These are phyloP conservation scores for Protea cynaroides DNA, from an alignment of 164 flowering plant genomes.

Conservation along the genomic window DNA sequence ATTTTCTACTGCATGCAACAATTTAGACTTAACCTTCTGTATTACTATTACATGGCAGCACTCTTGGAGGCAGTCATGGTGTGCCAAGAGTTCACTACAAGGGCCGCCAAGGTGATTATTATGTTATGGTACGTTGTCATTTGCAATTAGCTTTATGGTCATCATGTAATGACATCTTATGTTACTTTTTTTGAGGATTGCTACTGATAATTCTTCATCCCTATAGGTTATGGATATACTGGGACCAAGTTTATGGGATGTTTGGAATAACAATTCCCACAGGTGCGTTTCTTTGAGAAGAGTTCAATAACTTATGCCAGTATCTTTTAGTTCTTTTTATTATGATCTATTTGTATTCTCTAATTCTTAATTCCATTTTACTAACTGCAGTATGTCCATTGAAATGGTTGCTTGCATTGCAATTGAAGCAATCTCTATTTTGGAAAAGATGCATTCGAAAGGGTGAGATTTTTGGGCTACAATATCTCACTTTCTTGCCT, in stretches of 20 bases:
- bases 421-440: constrained; percentile 79
- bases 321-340: no score
- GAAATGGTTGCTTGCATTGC: constrained; percentile 67
- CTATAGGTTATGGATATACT: constrained; percentile 96
- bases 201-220: neutral
- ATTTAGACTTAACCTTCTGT: neutral
- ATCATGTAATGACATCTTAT: neutral
- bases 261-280: constrained; percentile 77
- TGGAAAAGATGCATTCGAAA: constrained; percentile 80
- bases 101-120: constrained; percentile 85
- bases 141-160: neutral
- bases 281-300: constrained; percentile 34
- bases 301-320: no score
- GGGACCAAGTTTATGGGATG: constrained; percentile 97
- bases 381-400: constrained; percentile 39
- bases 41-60: constrained; percentile 36
- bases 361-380: neutral
- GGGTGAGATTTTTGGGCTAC: constrained; percentile 37
- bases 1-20: neutral
- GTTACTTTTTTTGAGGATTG: neutral
- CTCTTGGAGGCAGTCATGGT: constrained; percentile 85
- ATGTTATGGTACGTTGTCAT: constrained; percentile 54
- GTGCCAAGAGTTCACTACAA: constrained; percentile 77
- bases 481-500: no score
- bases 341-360: no score